Evolutionary conservation across 1,284 basidiomycete species (phyloP).

Genomic region (Termitomyces sp.): DNA sequence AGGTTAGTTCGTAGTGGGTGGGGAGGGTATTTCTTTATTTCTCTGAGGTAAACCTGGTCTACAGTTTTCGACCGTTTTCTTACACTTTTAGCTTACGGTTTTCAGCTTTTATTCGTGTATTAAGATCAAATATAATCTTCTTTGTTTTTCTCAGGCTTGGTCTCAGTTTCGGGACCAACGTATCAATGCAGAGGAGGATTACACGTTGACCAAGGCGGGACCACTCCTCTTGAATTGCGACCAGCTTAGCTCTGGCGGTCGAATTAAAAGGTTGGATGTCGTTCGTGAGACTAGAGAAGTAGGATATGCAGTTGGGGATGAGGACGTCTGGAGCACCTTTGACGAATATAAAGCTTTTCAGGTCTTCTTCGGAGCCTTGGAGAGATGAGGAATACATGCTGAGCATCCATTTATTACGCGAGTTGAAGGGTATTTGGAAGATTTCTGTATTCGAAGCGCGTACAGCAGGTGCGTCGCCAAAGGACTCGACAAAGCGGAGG

Average conservation of each 20-base stretch:
- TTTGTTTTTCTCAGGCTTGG: too few species aligned
- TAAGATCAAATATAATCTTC: conserved; percentile 39
- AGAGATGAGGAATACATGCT: conserved; percentile 4
- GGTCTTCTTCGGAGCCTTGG: conserved; percentile 13
- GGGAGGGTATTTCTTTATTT: too few species aligned
- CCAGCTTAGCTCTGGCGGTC: conserved; percentile 24
- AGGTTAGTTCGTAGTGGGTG: too few species aligned
- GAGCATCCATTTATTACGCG: conserved; percentile 66
- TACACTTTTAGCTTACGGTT: too few species aligned
- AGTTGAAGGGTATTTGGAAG: conserved; percentile 55
- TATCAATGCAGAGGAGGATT: conserved; percentile 37
- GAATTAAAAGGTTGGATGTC: conserved; percentile 27
- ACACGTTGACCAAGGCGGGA: conserved; percentile 59
- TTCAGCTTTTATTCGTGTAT: conserved; percentile 12
- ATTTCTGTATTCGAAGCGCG: conserved; percentile 25
- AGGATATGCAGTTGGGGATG: conserved; percentile 38
- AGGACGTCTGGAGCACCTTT: conserved; percentile 62
- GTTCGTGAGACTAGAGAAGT: conserved; percentile 27
- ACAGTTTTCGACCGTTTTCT: conserved; percentile 56
- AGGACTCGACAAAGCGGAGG: conserved; percentile 51
- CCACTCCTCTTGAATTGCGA: conserved; percentile 43
- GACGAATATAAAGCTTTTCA: conserved; percentile 34
- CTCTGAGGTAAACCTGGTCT: conserved; percentile 49
- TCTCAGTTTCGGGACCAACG: conserved; percentile 30
- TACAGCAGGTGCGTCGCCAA: conserved; percentile 19